phyloP scores from a whole-genome alignment of 2,329 filamentous ascomycete genomes.

The Fusarium torulosum region DNA sequence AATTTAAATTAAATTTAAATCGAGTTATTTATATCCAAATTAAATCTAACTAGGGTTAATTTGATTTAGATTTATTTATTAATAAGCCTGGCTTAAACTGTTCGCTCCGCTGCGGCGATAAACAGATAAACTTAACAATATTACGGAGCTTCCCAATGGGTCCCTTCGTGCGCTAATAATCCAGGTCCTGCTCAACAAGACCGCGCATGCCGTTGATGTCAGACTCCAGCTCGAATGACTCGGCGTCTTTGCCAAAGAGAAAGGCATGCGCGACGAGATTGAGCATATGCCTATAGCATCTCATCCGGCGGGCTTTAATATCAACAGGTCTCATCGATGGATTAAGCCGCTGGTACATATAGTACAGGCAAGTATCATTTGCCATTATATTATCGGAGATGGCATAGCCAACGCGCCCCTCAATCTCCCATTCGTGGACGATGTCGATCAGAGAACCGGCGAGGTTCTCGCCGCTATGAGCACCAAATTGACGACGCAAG shows the following conservation, averaged over 20 bases:
- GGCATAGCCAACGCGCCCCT: not conserved
- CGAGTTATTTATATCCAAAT: too few species aligned
- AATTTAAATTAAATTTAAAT: too few species aligned
- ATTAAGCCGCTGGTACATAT: not conserved
- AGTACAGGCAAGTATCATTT: not conserved
- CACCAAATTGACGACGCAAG: not conserved
- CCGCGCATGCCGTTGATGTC: not conserved
- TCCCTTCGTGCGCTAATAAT: not conserved
- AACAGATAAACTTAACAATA: slow-evolving; percentile 2
- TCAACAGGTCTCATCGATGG: not conserved
- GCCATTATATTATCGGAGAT: not conserved
- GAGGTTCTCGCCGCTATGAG: not conserved
- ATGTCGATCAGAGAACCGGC: not conserved
- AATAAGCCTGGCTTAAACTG: not conserved
- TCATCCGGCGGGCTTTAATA: not conserved
- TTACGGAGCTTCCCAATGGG: slow-evolving; percentile 1
- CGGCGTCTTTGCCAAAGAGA: slow-evolving; percentile 13
- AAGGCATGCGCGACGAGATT: slow-evolving; percentile 17
- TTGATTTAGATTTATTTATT: too few species aligned
- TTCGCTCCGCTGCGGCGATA: not conserved
- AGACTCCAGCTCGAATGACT: not conserved
- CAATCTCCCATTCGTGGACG: not conserved
- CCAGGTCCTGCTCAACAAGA: not conserved
- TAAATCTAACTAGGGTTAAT: too few species aligned
- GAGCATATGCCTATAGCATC: slow-evolving; percentile 8